These are phyloP conservation scores for Gentiana straminea DNA, from an alignment of 257 asterid species.

Conservation along the genomic window DNA sequence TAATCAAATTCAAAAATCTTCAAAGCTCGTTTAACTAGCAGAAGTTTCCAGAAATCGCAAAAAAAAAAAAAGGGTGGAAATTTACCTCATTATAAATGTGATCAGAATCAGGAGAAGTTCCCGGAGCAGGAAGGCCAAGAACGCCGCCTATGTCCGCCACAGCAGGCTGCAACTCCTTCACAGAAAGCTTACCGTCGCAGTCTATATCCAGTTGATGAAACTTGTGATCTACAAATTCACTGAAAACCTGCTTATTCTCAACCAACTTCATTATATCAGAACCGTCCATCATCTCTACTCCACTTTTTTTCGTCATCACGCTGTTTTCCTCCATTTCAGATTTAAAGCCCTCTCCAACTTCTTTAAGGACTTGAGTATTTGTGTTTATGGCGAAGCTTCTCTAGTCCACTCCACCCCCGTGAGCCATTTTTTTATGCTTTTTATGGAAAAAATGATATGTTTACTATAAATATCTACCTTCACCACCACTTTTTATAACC, in stretches of 20 bases:
- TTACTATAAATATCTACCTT: too few relatives aligned
- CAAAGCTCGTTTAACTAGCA: too few relatives aligned
- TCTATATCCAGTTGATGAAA: constrained; percentile 68
- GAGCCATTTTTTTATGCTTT: constrained; percentile 3
- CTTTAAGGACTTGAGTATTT: not conserved
- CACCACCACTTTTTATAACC: too few relatives aligned
- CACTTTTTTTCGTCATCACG: constrained; percentile 24
- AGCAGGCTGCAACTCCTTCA: constrained; percentile 71
- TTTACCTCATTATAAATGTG: constrained; percentile 67
- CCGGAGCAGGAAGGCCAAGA: constrained; percentile 74
- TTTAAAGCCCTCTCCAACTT: not conserved
- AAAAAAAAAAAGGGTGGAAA: not conserved
- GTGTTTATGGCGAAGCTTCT: constrained; percentile 18
- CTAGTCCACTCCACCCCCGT: constrained; percentile 23
- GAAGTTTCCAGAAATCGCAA: not conserved
- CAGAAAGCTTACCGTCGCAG: constrained; percentile 72
- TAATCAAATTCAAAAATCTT: too few relatives aligned
- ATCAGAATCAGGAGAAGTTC: constrained; percentile 62
- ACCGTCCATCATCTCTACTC: constrained; percentile 77
- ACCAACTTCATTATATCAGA: constrained; percentile 91
- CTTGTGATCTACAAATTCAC: constrained; percentile 74
- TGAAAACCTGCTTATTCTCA: constrained; percentile 66
- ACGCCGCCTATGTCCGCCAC: constrained; percentile 80
- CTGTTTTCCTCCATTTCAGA: constrained; percentile 12
- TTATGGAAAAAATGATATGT: too few relatives aligned